Base-by-base conservation (phyloP, 805 yeast genomes). In the Yarrowia bubula region DNA sequence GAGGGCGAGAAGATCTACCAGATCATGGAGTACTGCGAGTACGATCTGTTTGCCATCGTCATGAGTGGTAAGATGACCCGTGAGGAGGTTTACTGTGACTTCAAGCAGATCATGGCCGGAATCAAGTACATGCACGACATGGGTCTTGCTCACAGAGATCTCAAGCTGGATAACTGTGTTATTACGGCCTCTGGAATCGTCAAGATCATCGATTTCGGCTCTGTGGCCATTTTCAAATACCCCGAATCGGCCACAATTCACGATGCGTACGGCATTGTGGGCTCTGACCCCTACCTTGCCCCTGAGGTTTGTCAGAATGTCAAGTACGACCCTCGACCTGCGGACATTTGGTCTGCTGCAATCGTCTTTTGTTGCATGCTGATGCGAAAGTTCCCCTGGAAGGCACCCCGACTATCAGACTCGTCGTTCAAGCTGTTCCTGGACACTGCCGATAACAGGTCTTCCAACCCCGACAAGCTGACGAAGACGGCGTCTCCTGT, bases 221-320 rank as follows among this genome's bases (percentile, higher is more conserved):
- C 96, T 4, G 95, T 98, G 0, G 89, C 88, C 18, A 88, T 89
- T 28, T 92, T 90, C 78, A 82, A 86, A 67, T 86, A 86, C 71
- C 86, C 87, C 8, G 85, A 82, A 68, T 84, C 83, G 63, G 74
- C 75, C 8, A 83, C 81, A 65, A 81, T 85, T 22, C 84, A 88
- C 15, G 78, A 81, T 66, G 92, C 97, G 0, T 81, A 83, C 46
- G 98, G 98, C 14, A 83, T 93, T 22, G 96, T 93, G 11, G 99
- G 99, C 14, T 89, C 96, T 1, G 99, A 93, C 75, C 98, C 99
- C 1, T 93, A 93, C 73, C 78, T 93, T 67, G 95, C 98, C 0
- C 98, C 98, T 0, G 99, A 93, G 75, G 92, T 93, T 47, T 81
- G 93, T 65, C 73, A 77, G 18, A 77, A 77, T 63, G 68, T 72